Base-by-base conservation (phyloP, 1,284 basidiomycete species). In the Pterulicium gracile region DNA sequence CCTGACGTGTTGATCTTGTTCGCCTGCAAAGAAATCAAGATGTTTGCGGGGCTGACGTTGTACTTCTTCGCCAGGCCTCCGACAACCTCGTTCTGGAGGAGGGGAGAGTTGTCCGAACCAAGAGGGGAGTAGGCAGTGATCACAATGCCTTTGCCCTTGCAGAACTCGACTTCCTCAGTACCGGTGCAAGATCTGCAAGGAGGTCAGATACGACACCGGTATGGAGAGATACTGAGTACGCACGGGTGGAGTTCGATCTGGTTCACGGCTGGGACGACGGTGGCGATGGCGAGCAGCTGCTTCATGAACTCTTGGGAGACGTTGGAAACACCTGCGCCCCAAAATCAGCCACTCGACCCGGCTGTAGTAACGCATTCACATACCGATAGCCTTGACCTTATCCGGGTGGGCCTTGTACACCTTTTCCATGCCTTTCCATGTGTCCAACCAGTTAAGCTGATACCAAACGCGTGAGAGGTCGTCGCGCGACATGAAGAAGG, bases 91-190 rank as follows among this genome's bases (percentile, higher is more conserved):
- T 82, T 65, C 27, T 84, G 81, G 1, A 77, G 79, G 46, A 86
- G 63, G 63, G 71, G 75, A 47, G 72, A 73, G 56, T 70, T 65
- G 61, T 82, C 84, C 64, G 89, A 86, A 13, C 91, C 91, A 1
- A 94, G 73, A 7, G 89, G 88, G 49, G 80, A 84, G 68, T 91
- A 93, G 0, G 89, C 88, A 10, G 88, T 89, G 52, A 92, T 65
- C 52, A 84, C 74, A 56, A 41, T n/a, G 39, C 39, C 13, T 15
- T 41, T 10, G 39, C 13, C 10, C 39, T 7, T n/a, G 19, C 39
- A 41, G 39, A 41, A 41, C 10, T 41, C 19, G 7, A 32, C 27
- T n/a, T 32, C 27, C n/a, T n/a, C 27, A n/a, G n/a, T 19, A 7
- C 39, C n/a, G 7, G 39, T n/a, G 18, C 39, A 41, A 41, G 27